Evolutionary conservation across 169 alveolate genomes (phyloP), one percentile per base, ranked within the genome.

Genomic region (Theileria luwenshuni): DNA sequence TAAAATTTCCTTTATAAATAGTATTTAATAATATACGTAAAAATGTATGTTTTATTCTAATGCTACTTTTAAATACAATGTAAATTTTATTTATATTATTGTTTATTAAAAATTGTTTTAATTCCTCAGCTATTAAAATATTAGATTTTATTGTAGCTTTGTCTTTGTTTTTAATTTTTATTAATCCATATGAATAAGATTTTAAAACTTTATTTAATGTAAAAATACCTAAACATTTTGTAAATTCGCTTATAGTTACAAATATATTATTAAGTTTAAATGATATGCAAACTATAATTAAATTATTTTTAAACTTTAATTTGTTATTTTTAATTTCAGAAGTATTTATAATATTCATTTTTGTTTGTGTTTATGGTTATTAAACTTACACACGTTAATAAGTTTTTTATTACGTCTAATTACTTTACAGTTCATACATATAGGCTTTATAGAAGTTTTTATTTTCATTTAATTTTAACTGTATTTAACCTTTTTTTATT

Each of bases 291-390:
- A 61, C 42, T 70, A 70, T 15, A 10, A n/a, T 56, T 32, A 70
- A 8, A 23, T 52, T 17, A 70, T 21, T 41, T 3, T 32, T 25
- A 23, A 13, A 21, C 1, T 70, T 54, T 13, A 3, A 5, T 54
- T 25, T 43, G 21, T 6, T 69, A 12, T 2, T 56, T 2, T 42
- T 41, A 25, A 13, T n/a, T 3, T 5, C 56, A 7, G 17, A 70
- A 38, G 5, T 38, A 10, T 70, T 25, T 70, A n/a, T n/a, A 47
- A 32, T 3, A 49, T 47, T 70, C 77, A 70, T 70, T 70, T 70
- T 70, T 70, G 77, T 51, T 58, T 70, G 8, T 70, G 54, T 70
- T 70, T 70, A 47, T 70, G 77, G 51, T 48, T 70, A 15, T 19
- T 23, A 47, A 49, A 45, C 6, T 23, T 35, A 54, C 77, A 70